Percentiles rank a stretch among this genome's conserved stretches.
phyloP scores from a whole-genome alignment of 768 basidiomycete species.

The Tulasnella sp. region DNA sequence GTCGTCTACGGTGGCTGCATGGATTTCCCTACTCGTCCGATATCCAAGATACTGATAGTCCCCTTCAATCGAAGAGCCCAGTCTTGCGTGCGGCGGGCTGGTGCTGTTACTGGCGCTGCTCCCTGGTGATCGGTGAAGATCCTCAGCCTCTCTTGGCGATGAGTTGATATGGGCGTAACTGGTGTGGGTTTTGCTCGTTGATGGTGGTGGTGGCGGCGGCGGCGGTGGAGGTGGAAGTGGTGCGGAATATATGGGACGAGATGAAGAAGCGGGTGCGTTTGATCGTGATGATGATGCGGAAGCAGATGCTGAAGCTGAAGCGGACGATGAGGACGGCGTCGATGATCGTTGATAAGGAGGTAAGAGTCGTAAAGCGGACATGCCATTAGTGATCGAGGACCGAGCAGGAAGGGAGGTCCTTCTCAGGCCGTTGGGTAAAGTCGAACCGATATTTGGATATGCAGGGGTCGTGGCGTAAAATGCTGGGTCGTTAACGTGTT shows the following conservation, averaged over 20 bases:
- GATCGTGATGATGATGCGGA: not conserved
- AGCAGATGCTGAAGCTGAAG: not conserved
- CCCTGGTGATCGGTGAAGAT: not conserved
- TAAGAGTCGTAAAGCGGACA: no score
- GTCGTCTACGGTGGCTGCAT: conserved; percentile 9
- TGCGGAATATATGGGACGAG: not conserved
- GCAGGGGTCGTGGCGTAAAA: no score
- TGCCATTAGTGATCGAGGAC: no score
- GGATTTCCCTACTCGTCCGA: not conserved
- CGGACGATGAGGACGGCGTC: not conserved
- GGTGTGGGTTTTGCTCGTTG: not conserved
- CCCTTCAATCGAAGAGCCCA: conserved; percentile 4
- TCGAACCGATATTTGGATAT: no score
- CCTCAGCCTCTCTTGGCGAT: not conserved
- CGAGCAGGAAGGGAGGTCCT: no score
- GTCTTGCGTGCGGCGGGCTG: not conserved
- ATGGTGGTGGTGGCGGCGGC: not conserved
- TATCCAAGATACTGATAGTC: conserved; percentile 11
- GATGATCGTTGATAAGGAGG: not conserved
- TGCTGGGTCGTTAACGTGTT: no score
- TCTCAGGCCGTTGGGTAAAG: no score
- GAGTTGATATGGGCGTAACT: not conserved
- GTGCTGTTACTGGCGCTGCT: not conserved
- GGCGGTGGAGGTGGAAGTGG: not conserved
- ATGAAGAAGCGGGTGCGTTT: not conserved